These are phyloP conservation scores for Juncus inflexus DNA, from an alignment of 176 grass and related monocot genomes.

Conservation along the genomic window DNA sequence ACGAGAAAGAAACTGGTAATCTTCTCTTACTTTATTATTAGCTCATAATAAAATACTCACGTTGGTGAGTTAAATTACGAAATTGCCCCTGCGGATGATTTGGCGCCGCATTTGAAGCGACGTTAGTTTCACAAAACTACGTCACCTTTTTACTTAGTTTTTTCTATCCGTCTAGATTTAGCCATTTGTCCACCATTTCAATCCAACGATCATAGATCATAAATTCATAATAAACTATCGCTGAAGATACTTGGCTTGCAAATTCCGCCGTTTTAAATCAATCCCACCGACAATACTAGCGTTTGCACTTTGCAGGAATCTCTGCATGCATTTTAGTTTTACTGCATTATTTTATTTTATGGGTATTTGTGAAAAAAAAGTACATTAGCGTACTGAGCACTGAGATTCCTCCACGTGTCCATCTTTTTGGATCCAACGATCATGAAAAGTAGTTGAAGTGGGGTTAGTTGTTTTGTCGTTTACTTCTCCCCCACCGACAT, in stretches of 20 bases:
- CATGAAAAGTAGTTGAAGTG: no score
- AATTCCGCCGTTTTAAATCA: neutral
- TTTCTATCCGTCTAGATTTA: neutral
- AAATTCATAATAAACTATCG: neutral
- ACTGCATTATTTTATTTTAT: no score
- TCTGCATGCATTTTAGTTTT: neutral
- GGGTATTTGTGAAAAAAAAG: no score
- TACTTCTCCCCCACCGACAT: no score
- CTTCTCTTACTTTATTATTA: neutral
- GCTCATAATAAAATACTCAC: neutral
- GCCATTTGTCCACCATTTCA: neutral
- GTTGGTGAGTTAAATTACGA: neutral
- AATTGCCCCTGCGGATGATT: neutral
- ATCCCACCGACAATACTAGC: conserved; percentile 19
- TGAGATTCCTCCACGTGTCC: no score
- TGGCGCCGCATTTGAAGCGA: conserved; percentile 22
- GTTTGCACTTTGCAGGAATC: neutral
- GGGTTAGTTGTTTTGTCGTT: no score
- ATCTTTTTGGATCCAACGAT: no score
- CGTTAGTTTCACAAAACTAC: neutral
- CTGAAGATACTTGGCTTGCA: neutral
- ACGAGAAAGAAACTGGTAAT: no score
- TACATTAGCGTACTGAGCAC: no score
- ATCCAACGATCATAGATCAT: conserved; percentile 3
- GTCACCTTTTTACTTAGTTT: conserved; percentile 1